Percentiles rank a stretch among this genome's conserved stretches.
Conservation (phyloP, 1,139 yeast genomes). For the Hansenula sp. region DNA sequence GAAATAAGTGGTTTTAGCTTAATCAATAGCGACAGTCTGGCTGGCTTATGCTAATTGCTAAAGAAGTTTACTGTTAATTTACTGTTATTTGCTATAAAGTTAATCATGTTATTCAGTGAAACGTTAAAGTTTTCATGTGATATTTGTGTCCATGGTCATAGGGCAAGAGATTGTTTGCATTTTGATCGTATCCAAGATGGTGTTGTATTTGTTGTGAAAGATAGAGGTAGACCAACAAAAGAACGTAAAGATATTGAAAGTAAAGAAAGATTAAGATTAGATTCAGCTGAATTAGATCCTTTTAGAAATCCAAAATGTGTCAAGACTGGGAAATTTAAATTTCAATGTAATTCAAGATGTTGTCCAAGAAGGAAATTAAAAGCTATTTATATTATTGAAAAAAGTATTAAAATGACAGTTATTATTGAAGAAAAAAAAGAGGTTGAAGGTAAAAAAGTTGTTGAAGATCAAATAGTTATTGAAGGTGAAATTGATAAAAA, state of each 20-base stretch:
- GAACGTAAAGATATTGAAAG: background rate
- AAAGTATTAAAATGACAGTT: background rate
- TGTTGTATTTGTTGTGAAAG: constrained; percentile 4
- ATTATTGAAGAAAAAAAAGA: no score
- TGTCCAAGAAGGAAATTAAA: background rate
- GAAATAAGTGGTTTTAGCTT: no score
- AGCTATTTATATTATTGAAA: background rate
- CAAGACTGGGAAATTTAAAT: background rate
- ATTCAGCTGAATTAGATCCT: background rate
- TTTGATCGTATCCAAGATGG: background rate
- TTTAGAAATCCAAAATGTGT: background rate
- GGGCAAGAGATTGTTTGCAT: constrained; percentile 7
- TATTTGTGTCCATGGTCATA: constrained; percentile 8
- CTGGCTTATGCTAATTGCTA: no score
- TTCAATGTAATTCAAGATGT: background rate
- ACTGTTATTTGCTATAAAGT: background rate
- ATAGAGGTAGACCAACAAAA: constrained; percentile 6
- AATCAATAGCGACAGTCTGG: no score
- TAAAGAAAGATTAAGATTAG: background rate
- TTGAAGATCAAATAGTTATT: no score
- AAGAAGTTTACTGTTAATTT: no score
- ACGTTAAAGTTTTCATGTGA: constrained; percentile 7
- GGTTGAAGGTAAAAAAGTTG: no score
- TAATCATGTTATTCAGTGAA: background rate
- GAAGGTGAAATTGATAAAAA: no score